These are phyloP conservation scores for Chrysanthemum seticuspe DNA, from an alignment of 129 eudicot genomes.

Conservation along the genomic window DNA sequence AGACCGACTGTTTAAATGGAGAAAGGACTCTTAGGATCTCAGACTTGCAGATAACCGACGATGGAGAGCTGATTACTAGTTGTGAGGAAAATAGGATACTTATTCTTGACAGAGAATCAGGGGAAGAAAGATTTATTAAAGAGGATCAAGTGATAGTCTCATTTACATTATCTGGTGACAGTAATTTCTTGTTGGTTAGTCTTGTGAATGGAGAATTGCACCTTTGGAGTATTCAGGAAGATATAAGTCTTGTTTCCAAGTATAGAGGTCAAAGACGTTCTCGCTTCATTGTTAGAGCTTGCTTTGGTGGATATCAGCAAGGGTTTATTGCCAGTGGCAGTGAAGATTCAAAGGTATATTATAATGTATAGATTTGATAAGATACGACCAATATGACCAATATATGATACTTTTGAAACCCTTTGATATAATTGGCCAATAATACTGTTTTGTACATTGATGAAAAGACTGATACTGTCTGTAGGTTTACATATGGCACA, in stretches of 20 bases:
- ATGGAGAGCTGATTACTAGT: constrained; percentile 7
- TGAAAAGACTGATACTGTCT: background rate
- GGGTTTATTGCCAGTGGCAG: constrained; percentile 86
- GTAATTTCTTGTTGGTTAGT: constrained; percentile 59
- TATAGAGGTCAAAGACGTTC: constrained; percentile 78
- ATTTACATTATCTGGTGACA: constrained; percentile 61
- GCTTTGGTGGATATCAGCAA: constrained; percentile 85
- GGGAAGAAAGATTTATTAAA: constrained; percentile 53
- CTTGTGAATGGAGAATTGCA: constrained; percentile 70
- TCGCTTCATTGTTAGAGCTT: constrained; percentile 64
- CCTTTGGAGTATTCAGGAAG: constrained; percentile 70
- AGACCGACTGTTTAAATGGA: background rate
- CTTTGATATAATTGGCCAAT: background rate
- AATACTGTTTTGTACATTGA: constrained; percentile 7
- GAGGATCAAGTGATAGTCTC: constrained; percentile 70
- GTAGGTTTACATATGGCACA: constrained; percentile 90
- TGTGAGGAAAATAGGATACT: constrained; percentile 40
- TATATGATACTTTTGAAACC: background rate
- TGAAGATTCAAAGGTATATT: constrained; percentile 80
- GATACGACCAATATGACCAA: background rate
- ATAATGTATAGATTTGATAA: background rate
- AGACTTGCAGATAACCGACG: constrained; percentile 5
- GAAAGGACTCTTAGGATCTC: constrained; percentile 8
- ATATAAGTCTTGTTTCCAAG: constrained; percentile 46
- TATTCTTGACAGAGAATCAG: constrained; percentile 62